Evolutionary conservation across 2,329 filamentous ascomycete genomes (phyloP).

Genomic region (Geosmithia flava): DNA sequence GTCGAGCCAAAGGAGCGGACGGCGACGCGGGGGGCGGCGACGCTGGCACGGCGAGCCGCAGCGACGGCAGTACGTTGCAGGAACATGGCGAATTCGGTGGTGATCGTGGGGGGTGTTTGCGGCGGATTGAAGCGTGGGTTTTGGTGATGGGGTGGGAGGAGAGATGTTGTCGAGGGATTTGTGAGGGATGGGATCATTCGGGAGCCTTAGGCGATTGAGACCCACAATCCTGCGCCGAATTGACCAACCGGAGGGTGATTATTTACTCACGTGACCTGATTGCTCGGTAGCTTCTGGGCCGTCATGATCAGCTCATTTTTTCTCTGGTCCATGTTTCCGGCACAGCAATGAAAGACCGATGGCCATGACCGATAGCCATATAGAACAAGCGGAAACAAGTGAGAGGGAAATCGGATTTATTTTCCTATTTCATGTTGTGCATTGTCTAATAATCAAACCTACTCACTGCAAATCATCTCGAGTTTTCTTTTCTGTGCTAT

Average conservation of each 20-base stretch:
- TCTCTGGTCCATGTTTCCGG: background rate
- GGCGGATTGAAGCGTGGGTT: conserved; percentile 2
- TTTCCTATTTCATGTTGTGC: background rate
- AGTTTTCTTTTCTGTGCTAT: background rate
- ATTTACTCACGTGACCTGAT: conserved; percentile 17
- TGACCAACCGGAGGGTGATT: conserved; percentile 18
- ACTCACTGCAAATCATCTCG: too few species aligned
- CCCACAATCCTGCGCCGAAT: conserved; percentile 16
- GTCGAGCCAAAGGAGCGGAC: conserved; percentile 49
- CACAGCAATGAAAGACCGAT: background rate
- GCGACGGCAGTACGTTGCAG: conserved; percentile 50
- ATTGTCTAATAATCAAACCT: too few species aligned
- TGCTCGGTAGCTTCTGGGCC: conserved; percentile 6
- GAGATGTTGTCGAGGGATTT: conserved; percentile 31
- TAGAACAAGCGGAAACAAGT: background rate
- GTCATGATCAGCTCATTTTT: background rate
- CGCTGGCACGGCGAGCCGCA: conserved; percentile 46
- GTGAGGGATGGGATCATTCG: conserved; percentile 32
- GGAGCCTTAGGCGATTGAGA: conserved; percentile 17
- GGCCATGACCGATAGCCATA: background rate
- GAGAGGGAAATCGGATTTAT: too few species aligned
- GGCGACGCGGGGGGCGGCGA: conserved; percentile 30
- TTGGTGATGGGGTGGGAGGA: conserved; percentile 11
- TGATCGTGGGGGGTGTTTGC: too few species aligned
- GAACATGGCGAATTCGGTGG: conserved; percentile 36